These are phyloP conservation scores for Sugiyamaella xylanicola DNA, from an alignment of 1,139 yeast species.

Conservation along the genomic window DNA sequence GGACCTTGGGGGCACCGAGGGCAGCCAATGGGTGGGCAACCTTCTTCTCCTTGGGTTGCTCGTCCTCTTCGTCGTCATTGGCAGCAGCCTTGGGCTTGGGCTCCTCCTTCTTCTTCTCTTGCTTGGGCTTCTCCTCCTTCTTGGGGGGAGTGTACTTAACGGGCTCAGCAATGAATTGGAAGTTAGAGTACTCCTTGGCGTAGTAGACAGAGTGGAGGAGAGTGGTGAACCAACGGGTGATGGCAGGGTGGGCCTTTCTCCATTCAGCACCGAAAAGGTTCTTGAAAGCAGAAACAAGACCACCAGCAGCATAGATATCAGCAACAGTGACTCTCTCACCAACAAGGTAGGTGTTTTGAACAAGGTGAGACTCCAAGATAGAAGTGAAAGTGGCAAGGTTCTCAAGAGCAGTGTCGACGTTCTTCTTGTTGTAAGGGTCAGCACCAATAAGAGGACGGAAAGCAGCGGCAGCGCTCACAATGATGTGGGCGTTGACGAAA, in stretches of 20 bases:
- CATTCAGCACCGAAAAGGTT: conserved; percentile 72
- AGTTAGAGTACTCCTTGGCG: conserved; percentile 50
- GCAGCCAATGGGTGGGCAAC: conserved; percentile 90
- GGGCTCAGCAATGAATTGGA: conserved; percentile 62
- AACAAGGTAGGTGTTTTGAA: conserved; percentile 80
- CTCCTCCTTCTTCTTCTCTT: conserved; percentile 38
- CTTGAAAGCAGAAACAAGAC: conserved; percentile 65
- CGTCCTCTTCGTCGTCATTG: conserved; percentile 47
- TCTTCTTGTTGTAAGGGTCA: conserved; percentile 78
- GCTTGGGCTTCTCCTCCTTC: conserved; percentile 57
- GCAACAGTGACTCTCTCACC: conserved; percentile 89
- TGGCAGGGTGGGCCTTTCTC: conserved; percentile 73
- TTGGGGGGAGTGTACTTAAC: conserved; percentile 73
- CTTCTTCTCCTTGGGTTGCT: conserved; percentile 52
- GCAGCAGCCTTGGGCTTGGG: conserved; percentile 41
- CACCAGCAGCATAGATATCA: conserved; percentile 68
- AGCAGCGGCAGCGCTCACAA: conserved; percentile 48
- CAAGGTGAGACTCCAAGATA: conserved; percentile 46
- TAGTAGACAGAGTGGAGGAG: conserved; percentile 43
- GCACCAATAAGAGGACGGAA: conserved; percentile 53
- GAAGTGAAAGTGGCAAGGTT: conserved; percentile 48
- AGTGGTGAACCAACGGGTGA: conserved; percentile 86
- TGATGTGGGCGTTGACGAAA: conserved; percentile 71
- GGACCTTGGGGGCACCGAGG: conserved; percentile 68
- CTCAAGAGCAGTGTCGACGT: conserved; percentile 57